Percentiles rank a stretch among this genome's conserved stretches.
These are phyloP conservation scores for Barbatosphaeria neglecta DNA, from an alignment of 495 filamentous ascomycete genomes.

Conservation along the genomic window DNA sequence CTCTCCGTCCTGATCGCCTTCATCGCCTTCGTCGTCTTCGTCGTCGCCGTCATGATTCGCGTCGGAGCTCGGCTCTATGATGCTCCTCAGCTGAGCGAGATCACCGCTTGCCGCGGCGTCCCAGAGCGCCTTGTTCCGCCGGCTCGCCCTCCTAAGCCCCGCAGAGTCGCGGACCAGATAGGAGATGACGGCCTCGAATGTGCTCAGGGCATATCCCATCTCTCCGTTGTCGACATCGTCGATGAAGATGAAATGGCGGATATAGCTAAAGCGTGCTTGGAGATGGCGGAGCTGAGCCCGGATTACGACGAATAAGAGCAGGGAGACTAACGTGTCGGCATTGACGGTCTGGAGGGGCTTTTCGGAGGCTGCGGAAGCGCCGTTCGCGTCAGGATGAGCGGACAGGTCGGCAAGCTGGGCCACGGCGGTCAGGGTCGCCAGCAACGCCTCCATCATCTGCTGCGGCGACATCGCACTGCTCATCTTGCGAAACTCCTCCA, in stretches of 20 bases:
- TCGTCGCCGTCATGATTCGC: conserved; percentile 36
- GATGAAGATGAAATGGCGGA: conserved; percentile 92
- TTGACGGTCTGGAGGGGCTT: conserved; percentile 67
- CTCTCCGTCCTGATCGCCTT: conserved; percentile 33
- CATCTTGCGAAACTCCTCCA: conserved; percentile 86
- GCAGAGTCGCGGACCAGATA: conserved; percentile 79
- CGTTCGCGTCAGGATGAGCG: conserved; percentile 12
- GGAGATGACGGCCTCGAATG: conserved; percentile 87
- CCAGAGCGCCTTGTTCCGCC: conserved; percentile 79
- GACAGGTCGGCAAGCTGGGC: conserved; percentile 45
- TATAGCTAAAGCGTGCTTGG: conserved; percentile 77
- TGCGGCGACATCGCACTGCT: conserved; percentile 75
- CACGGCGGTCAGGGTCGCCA: conserved; percentile 77
- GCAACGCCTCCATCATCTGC: conserved; percentile 82
- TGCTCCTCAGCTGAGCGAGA: conserved; percentile 58
- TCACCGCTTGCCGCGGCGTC: conserved; percentile 68
- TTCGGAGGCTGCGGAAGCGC: conserved; percentile 16
- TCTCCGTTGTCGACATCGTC: conserved; percentile 97
- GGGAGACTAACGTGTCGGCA: conserved; percentile 87
- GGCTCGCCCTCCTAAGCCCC: conserved; percentile 70
- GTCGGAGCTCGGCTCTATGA: conserved; percentile 54
- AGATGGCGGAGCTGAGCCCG: conserved; percentile 80
- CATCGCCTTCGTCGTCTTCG: conserved; percentile 18
- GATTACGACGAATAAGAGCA: conserved; percentile 87
- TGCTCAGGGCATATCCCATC: conserved; percentile 93